Evolutionary conservation across 345 rosid genomes (phyloP).

Genomic region (Mallotus nudiflorus): DNA sequence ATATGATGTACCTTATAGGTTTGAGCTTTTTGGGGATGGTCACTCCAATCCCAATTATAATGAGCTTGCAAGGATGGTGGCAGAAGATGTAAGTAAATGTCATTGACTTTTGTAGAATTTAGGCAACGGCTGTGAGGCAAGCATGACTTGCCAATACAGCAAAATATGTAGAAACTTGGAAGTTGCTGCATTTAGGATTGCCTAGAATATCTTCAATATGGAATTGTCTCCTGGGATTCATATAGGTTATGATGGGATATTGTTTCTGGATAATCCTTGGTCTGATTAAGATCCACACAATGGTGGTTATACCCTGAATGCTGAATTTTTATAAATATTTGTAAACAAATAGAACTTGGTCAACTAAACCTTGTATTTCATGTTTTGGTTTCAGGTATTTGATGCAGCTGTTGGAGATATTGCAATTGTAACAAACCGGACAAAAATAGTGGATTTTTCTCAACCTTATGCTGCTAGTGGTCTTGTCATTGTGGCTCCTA

Average conservation of each 20-base stretch:
- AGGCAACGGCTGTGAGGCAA: neutral
- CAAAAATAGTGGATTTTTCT: slow-evolving; percentile 82
- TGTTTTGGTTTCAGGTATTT: slow-evolving; percentile 47
- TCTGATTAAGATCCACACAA: slow-evolving; percentile 8
- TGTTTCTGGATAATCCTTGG: neutral
- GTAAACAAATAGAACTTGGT: slow-evolving; percentile 9
- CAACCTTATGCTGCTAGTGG: slow-evolving; percentile 60
- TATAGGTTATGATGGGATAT: neutral
- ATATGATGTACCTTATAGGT: slow-evolving; percentile 65
- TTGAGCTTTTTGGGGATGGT: slow-evolving; percentile 68
- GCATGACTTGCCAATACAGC: neutral
- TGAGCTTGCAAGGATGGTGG: slow-evolving; percentile 51
- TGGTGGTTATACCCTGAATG: slow-evolving; percentile 7
- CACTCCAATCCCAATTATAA: slow-evolving; percentile 61
- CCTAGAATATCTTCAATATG: neutral
- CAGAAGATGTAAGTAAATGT: slow-evolving; percentile 55
- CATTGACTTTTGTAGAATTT: neutral
- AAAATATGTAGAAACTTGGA: neutral
- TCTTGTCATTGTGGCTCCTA: slow-evolving; percentile 33
- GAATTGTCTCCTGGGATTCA: neutral
- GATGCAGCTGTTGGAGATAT: slow-evolving; percentile 91
- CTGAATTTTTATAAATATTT: neutral
- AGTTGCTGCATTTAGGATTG: neutral
- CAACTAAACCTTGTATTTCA: neutral
- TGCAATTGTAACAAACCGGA: slow-evolving; percentile 69